Conservation (phyloP, 148 eudicot species). For the Simmondsia chinensis region DNA sequence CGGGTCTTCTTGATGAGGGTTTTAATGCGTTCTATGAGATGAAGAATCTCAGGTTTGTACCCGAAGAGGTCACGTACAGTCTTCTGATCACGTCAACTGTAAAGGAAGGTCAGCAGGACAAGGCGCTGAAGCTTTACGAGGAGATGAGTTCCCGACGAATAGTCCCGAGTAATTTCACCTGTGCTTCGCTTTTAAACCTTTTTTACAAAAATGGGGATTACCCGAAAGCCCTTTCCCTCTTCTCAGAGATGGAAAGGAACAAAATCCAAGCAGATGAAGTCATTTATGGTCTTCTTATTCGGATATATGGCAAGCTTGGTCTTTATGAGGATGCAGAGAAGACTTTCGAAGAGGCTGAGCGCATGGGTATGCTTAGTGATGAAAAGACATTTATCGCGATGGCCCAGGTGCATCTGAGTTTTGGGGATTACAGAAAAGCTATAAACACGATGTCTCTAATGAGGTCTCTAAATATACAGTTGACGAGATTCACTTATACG, state of each 20-base stretch:
- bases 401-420: constrained; percentile 81
- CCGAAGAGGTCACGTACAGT: constrained; percentile 86
- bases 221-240: constrained; percentile 70
- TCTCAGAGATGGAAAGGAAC: constrained; percentile 70
- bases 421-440: constrained; percentile 50
- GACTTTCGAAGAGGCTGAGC: constrained; percentile 64
- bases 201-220: constrained; percentile 69
- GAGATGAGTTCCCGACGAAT: constrained; percentile 51
- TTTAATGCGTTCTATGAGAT: constrained; percentile 45
- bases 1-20: constrained; percentile 56
- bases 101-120: constrained; percentile 38
- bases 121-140: constrained; percentile 54
- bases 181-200: constrained; percentile 73
- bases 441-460: constrained; percentile 46
- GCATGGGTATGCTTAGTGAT: constrained; percentile 50
- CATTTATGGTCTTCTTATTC: constrained; percentile 71
- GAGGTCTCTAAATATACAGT: constrained; percentile 43
- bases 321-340: constrained; percentile 72
- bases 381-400: constrained; percentile 77
- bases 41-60: constrained; percentile 59
- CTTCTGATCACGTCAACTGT: constrained; percentile 45
- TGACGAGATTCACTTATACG: constrained; percentile 50
- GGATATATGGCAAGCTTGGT: constrained; percentile 90
- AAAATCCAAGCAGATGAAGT: constrained; percentile 71
- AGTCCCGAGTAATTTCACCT: constrained; percentile 76